These are phyloP conservation scores for Corchorus olitorius DNA, from an alignment of 345 rosid genomes.

Conservation along the genomic window DNA sequence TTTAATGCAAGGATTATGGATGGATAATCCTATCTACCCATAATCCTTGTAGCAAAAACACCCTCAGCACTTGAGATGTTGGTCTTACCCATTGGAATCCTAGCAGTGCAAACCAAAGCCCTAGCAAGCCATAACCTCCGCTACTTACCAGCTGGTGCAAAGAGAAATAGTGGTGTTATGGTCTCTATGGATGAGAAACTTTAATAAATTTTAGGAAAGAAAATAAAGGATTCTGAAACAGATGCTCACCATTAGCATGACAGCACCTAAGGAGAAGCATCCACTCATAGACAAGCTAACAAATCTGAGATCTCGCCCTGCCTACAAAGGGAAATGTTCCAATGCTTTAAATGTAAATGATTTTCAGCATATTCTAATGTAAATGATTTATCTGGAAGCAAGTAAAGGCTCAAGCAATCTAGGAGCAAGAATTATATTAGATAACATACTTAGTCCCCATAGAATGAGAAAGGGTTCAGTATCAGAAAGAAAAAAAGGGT, in stretches of 20 bases:
- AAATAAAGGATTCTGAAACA: not conserved
- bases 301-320: conserved; percentile 59
- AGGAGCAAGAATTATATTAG: not conserved
- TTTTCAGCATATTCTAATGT: not conserved
- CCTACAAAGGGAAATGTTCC: conserved; percentile 35
- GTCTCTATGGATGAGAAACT: not conserved
- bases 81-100: conserved; percentile 68
- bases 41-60: too few species aligned
- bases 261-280: conserved; percentile 50
- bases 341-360: not conserved
- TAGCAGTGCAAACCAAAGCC: conserved; percentile 56
- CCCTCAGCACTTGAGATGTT: too few species aligned
- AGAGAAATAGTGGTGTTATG: not conserved
- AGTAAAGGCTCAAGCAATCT: not conserved
- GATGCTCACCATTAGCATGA: conserved; percentile 46
- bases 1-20: too few species aligned
- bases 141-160: conserved; percentile 42
- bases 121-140: conserved; percentile 52
- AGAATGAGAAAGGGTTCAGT: too few species aligned
- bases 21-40: too few species aligned
- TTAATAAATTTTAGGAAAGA: not conserved
- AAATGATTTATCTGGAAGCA: too few species aligned
- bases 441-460: too few species aligned
- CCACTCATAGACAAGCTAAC: conserved; percentile 55
- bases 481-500: too few species aligned